Conservation (phyloP, 2,329 filamentous ascomycete genomes). For the Colletotrichum limetticola region DNA sequence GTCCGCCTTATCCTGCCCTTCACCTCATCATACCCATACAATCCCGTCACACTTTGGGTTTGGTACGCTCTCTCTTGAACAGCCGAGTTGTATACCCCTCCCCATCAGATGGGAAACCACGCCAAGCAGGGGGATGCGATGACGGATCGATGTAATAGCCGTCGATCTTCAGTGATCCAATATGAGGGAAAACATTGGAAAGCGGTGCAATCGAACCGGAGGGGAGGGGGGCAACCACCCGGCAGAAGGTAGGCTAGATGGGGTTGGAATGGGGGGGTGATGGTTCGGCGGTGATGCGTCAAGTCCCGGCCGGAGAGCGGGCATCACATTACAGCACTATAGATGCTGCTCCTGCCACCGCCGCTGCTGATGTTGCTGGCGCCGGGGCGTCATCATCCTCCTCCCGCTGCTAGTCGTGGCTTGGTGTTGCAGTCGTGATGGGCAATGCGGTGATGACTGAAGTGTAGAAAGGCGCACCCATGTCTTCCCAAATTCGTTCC, state of each 20-base stretch:
- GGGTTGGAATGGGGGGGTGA: neutral
- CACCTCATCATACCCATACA: neutral
- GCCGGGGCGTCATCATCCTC: neutral
- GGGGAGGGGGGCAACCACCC: neutral
- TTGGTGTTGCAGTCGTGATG: neutral
- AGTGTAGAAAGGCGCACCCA: constrained; percentile 12
- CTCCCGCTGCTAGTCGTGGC: neutral
- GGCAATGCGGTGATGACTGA: constrained; percentile 1
- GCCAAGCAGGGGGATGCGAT: constrained; percentile 2
- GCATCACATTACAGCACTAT: neutral
- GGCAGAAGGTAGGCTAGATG: neutral
- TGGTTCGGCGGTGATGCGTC: neutral
- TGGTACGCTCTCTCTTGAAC: neutral
- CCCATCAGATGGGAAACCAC: neutral
- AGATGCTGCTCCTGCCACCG: neutral
- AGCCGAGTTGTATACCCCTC: neutral
- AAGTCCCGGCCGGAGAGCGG: neutral
- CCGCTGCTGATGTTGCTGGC: neutral
- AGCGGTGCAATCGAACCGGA: neutral
- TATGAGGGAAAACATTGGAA: neutral
- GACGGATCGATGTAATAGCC: neutral
- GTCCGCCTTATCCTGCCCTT: neutral
- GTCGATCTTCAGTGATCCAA: neutral
- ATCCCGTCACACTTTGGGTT: neutral
- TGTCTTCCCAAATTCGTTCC: neutral